These are phyloP conservation scores for Daldinia bambusicola DNA, from an alignment of 495 filamentous ascomycete species.

Conservation along the genomic window DNA sequence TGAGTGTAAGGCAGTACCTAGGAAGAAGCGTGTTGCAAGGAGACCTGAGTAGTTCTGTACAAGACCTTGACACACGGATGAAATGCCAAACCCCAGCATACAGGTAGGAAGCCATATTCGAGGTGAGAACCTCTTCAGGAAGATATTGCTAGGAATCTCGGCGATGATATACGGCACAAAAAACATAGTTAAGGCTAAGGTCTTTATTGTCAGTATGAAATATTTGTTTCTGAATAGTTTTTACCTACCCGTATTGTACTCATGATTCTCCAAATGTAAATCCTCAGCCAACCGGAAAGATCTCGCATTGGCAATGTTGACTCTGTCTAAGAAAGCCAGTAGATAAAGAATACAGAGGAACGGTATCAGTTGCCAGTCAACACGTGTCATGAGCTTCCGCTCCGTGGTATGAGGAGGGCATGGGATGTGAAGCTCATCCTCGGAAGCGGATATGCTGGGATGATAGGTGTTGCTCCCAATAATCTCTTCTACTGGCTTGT, in stretches of 20 bases:
- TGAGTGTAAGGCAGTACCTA: constrained; percentile 49
- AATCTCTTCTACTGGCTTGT: constrained; percentile 35
- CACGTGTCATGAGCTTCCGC: constrained; percentile 74
- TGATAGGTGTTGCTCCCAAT: constrained; percentile 40
- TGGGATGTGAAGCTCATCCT: constrained; percentile 53
- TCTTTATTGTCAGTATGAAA: constrained; percentile 7
- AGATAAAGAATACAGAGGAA: constrained; percentile 85
- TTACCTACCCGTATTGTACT: constrained; percentile 71
- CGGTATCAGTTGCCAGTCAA: constrained; percentile 84
- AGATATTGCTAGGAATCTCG: constrained; percentile 89
- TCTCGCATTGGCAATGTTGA: constrained; percentile 75
- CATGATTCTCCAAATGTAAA: constrained; percentile 65
- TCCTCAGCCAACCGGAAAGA: constrained; percentile 72
- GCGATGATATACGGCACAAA: constrained; percentile 91
- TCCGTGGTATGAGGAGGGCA: constrained; percentile 75
- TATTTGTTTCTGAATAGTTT: background rate
- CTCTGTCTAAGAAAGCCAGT: constrained; percentile 86
- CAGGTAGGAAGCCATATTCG: constrained; percentile 83
- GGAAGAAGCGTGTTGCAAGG: constrained; percentile 83
- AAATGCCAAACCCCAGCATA: constrained; percentile 85
- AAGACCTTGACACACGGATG: constrained; percentile 81
- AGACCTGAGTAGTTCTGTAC: constrained; percentile 81
- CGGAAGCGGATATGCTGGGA: constrained; percentile 39
- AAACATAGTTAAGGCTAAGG: constrained; percentile 78
- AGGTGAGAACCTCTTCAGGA: constrained; percentile 83